A percentile compares a stretch with the other conserved stretches of the same genome.
phyloP scores from a whole-genome alignment of 1,139 yeast genomes.

The Diutina ranongensis region DNA sequence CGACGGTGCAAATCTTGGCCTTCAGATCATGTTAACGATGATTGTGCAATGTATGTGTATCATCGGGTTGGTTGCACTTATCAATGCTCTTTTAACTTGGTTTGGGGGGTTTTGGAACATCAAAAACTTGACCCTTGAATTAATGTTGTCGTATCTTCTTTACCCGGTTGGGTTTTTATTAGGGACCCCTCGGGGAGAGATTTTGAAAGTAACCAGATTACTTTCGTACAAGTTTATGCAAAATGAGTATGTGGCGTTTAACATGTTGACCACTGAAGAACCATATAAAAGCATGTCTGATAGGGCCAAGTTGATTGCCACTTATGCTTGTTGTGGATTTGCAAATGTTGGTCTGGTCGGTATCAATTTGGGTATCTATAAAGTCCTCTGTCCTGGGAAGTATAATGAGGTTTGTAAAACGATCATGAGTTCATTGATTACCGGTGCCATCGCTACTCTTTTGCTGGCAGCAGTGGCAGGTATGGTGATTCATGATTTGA shows the following conservation, averaged over 20 bases:
- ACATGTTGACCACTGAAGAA: not conserved
- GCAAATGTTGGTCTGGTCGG: not conserved
- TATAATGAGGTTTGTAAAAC: not conserved
- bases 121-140: not conserved
- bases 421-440: not conserved
- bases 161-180: not conserved
- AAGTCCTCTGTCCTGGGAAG: not conserved
- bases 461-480: not conserved
- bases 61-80: not conserved
- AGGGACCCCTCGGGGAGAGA: not conserved
- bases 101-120: not conserved
- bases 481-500: not conserved
- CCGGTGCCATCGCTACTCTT: not conserved
- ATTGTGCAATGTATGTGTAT: not conserved
- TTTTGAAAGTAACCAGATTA: not conserved
- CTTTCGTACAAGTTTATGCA: not conserved
- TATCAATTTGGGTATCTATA: not conserved
- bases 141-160: not conserved
- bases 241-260: not conserved
- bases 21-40: not conserved
- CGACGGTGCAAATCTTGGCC: not conserved
- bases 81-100: not conserved
- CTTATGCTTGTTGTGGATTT: not conserved
- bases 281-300: not conserved
- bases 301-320: not conserved